These are phyloP conservation scores for Colletotrichum paranaense DNA, from an alignment of 2,329 filamentous ascomycete species.

Conservation along the genomic window DNA sequence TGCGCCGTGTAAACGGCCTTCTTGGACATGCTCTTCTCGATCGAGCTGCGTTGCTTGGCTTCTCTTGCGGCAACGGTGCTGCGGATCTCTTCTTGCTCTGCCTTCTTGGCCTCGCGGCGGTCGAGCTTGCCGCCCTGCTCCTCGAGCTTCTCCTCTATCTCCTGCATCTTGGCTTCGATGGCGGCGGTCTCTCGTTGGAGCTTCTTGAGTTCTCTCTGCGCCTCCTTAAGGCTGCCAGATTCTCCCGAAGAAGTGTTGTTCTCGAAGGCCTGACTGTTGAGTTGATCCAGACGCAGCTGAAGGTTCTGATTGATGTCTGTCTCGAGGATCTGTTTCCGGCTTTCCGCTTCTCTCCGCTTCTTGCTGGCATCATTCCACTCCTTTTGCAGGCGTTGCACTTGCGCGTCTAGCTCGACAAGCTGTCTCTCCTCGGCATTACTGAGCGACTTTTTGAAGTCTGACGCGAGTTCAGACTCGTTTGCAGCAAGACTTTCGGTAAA, in stretches of 20 bases:
- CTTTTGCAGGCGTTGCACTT: slow-evolving; percentile 79
- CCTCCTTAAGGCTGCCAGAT: slow-evolving; percentile 78
- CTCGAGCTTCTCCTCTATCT: slow-evolving; percentile 80
- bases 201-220: slow-evolving; percentile 84
- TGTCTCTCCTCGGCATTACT: slow-evolving; percentile 84
- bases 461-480: slow-evolving; percentile 82
- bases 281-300: slow-evolving; percentile 85
- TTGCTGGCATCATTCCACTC: slow-evolving; percentile 81
- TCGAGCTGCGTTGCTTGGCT: slow-evolving; percentile 85
- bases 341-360: slow-evolving; percentile 81
- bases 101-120: slow-evolving; percentile 65
- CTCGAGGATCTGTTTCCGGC: slow-evolving; percentile 84
- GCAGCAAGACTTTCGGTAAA: slow-evolving; percentile 80
- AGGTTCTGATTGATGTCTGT: slow-evolving; percentile 91
- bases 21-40: slow-evolving; percentile 93
- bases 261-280: slow-evolving; percentile 82
- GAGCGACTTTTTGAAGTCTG: slow-evolving; percentile 93
- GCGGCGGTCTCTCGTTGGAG: slow-evolving; percentile 74
- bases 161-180: slow-evolving; percentile 75
- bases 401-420: slow-evolving; percentile 76
- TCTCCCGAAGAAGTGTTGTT: slow-evolving; percentile 57
- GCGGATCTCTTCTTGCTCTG: slow-evolving; percentile 76
- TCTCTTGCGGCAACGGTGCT: slow-evolving; percentile 82
- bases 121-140: slow-evolving; percentile 61
- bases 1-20: slow-evolving; percentile 83